phyloP scores from a whole-genome alignment of 768 basidiomycete species.

The Floccularia luteovirens region DNA sequence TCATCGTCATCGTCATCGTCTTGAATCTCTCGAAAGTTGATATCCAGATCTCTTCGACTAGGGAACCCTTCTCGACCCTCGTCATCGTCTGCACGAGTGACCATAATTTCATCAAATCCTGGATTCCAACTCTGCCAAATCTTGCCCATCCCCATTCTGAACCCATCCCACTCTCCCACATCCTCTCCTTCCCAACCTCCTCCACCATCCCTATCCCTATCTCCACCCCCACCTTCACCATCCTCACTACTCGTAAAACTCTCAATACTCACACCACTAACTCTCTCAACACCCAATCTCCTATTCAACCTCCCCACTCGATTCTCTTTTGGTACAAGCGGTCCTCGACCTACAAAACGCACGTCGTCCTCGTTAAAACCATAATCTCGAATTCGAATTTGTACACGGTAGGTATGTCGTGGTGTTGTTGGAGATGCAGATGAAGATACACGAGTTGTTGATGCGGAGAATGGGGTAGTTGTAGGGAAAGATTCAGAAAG shows the following conservation, averaged over 20 bases:
- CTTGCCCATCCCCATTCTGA: constrained; percentile 18
- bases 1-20: constrained; percentile 18
- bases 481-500: not conserved
- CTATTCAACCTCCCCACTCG: constrained; percentile 23
- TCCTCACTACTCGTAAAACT: constrained; percentile 7
- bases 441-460: not conserved
- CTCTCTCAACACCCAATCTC: constrained; percentile 13
- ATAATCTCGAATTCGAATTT: constrained; percentile 38
- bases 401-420: constrained; percentile 4
- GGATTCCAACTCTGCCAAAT: constrained; percentile 13
- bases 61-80: constrained; percentile 19
- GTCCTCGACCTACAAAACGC: constrained; percentile 29
- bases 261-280: constrained; percentile 7
- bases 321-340: constrained; percentile 31
- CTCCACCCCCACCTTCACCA: constrained; percentile 14
- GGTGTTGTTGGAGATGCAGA: constrained; percentile 3
- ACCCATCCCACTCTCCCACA: constrained; percentile 19
- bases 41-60: constrained; percentile 34
- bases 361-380: constrained; percentile 25
- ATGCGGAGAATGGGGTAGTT: not conserved
- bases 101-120: constrained; percentile 7
- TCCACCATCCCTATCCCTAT: constrained; percentile 15
- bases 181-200: constrained; percentile 15
- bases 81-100: constrained; percentile 6
- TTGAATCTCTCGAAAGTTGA: constrained; percentile 32